A percentile compares a stretch with the other conserved stretches of the same genome.
These are phyloP conservation scores for Coemansia sp. DNA, from an alignment of 192 early-diverging fungal genomes.

Conservation along the genomic window DNA sequence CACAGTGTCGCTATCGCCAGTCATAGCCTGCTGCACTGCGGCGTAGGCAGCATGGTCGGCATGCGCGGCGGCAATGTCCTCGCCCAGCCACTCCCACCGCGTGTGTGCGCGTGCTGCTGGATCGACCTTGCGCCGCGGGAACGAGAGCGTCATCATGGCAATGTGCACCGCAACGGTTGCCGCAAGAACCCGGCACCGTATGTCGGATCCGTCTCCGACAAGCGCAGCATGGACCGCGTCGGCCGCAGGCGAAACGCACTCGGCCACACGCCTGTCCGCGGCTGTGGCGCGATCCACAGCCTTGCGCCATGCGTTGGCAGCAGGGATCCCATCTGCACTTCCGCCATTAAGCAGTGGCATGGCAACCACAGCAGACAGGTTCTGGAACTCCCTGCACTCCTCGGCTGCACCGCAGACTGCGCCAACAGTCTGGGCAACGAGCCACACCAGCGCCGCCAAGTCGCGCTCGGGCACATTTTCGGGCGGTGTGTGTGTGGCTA, in stretches of 20 bases:
- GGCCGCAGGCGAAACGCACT: slow-evolving; percentile 9
- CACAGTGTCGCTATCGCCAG: slow-evolving; percentile 55
- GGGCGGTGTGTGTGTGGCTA: slow-evolving; percentile 16
- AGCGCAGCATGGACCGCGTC: slow-evolving; percentile 15
- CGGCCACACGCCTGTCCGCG: not conserved
- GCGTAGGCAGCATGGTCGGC: slow-evolving; percentile 63
- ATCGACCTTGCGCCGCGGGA: slow-evolving; percentile 83
- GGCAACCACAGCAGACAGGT: not conserved
- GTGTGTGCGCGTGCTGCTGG: slow-evolving; percentile 76
- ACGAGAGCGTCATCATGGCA: slow-evolving; percentile 63
- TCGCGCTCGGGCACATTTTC: not conserved
- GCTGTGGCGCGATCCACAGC: slow-evolving; percentile 10
- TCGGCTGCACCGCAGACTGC: not conserved
- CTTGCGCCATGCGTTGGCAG: slow-evolving; percentile 8
- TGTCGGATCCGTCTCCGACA: not conserved
- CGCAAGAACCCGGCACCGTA: slow-evolving; percentile 10
- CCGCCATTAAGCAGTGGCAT: not conserved
- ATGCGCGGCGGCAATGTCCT: slow-evolving; percentile 53
- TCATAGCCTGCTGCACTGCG: slow-evolving; percentile 62
- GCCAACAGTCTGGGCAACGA: not conserved
- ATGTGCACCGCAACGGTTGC: not conserved
- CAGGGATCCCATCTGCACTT: not conserved
- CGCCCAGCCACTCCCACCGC: slow-evolving; percentile 64
- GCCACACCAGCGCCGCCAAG: slow-evolving; percentile 9
- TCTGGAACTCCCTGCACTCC: not conserved